These are phyloP conservation scores for Dalechampia spathulata DNA, from an alignment of 441 rosid species.

Conservation along the genomic window DNA sequence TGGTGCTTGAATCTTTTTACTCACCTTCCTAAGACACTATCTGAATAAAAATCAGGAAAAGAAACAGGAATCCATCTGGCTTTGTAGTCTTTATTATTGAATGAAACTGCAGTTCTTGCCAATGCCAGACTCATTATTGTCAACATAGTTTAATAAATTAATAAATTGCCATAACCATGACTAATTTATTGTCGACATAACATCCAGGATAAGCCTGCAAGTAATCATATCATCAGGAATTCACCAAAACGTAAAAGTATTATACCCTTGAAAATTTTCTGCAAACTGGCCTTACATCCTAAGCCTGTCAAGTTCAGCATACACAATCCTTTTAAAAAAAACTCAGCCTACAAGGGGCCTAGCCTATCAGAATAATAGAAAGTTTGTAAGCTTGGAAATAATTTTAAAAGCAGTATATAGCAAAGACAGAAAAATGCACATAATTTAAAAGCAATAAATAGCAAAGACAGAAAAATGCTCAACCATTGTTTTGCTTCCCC, in stretches of 20 bases:
- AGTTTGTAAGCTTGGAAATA: too few species aligned
- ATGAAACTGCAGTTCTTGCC: neutral
- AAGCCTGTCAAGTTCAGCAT: neutral
- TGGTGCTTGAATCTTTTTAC: neutral
- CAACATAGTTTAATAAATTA: too few species aligned
- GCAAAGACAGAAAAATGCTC: neutral
- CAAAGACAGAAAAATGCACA: too few species aligned
- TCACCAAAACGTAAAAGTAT: neutral
- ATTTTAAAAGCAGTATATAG: too few species aligned
- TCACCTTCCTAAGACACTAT: neutral
- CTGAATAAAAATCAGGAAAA: neutral
- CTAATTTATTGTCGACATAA: neutral
- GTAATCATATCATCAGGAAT: neutral
- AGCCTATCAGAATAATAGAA: neutral
- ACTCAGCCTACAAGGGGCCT: neutral
- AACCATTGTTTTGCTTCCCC: neutral
- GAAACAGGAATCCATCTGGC: neutral
- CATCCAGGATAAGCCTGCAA: neutral
- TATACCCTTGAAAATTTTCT: neutral
- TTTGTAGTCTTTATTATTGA: neutral
- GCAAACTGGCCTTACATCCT: neutral
- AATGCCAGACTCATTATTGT: neutral
- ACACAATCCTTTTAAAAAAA: neutral
- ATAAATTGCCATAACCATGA: neutral
- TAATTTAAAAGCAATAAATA: neutral